Percentiles rank a stretch among this genome's conserved stretches.
These are phyloP conservation scores for Aspergillus bertholletiae DNA, from an alignment of 495 filamentous ascomycete genomes.

Conservation along the genomic window DNA sequence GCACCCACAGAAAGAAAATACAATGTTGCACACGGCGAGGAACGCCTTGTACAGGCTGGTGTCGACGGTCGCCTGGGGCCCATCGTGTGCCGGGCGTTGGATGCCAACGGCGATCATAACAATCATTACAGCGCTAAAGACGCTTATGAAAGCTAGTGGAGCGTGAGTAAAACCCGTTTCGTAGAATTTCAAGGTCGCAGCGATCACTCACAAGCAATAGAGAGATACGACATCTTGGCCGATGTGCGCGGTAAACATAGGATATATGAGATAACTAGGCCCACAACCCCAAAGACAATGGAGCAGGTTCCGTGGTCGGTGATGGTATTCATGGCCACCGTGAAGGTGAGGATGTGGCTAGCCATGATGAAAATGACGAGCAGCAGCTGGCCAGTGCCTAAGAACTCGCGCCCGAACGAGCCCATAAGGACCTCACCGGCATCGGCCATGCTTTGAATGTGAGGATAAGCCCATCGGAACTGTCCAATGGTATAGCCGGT, in stretches of 20 bases:
- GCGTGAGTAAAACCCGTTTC: neutral
- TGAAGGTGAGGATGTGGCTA: slow-evolving; percentile 71
- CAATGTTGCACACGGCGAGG: slow-evolving; percentile 67
- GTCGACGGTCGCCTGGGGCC: slow-evolving; percentile 27
- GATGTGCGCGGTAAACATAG: slow-evolving; percentile 64
- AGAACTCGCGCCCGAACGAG: slow-evolving; percentile 56
- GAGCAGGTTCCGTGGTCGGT: slow-evolving; percentile 63
- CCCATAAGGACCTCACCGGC: slow-evolving; percentile 66
- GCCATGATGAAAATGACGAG: slow-evolving; percentile 70
- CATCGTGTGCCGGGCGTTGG: slow-evolving; percentile 27
- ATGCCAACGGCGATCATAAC: slow-evolving; percentile 69
- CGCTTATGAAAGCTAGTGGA: slow-evolving; percentile 27
- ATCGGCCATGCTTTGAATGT: slow-evolving; percentile 70
- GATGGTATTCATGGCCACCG: slow-evolving; percentile 66
- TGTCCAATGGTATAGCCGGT: slow-evolving; percentile 74
- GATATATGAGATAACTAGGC: slow-evolving; percentile 57
- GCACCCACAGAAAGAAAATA: slow-evolving; percentile 59
- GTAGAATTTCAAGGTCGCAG: neutral
- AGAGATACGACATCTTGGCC: slow-evolving; percentile 55
- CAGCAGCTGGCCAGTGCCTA: slow-evolving; percentile 56
- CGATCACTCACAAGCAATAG: slow-evolving; percentile 51
- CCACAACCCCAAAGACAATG: slow-evolving; percentile 63
- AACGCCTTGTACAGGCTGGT: slow-evolving; percentile 40
- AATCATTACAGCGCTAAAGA: slow-evolving; percentile 51
- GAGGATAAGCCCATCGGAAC: slow-evolving; percentile 48